Percentiles rank a stretch among this genome's conserved stretches.
Evolutionary conservation across 2,329 filamentous ascomycete genomes (phyloP).

Genomic region (Claviceps purpurea): DNA sequence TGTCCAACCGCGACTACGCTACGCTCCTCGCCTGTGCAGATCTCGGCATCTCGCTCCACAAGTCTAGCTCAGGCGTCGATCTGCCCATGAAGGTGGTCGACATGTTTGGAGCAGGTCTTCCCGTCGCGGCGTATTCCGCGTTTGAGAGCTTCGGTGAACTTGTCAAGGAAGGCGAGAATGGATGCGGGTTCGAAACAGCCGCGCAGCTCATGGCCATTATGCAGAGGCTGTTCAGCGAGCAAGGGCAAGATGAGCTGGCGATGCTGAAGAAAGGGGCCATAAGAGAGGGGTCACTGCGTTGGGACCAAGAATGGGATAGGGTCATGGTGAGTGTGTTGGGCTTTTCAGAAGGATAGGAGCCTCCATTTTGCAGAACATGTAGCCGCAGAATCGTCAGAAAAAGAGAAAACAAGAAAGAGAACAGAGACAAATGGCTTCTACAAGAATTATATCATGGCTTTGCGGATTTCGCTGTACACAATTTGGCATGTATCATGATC

Average conservation of each 20-base stretch:
- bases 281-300: constrained; percentile 61
- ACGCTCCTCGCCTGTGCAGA: constrained; percentile 72
- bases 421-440: background rate
- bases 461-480: background rate
- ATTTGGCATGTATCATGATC: background rate
- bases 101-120: constrained; percentile 92
- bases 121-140: constrained; percentile 71
- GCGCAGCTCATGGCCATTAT: constrained; percentile 52
- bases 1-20: constrained; percentile 75
- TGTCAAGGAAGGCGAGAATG: constrained; percentile 78
- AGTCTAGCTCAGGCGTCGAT: constrained; percentile 86
- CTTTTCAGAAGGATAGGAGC: constrained; percentile 14
- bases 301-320: constrained; percentile 87
- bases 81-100: constrained; percentile 98
- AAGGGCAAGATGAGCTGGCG: constrained; percentile 39
- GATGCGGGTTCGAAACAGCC: constrained; percentile 66
- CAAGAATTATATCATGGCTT: background rate
- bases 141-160: constrained; percentile 87
- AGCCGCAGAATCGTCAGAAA: background rate
- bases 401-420: background rate
- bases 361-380: no score
- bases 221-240: constrained; percentile 45
- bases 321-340: constrained; percentile 64
- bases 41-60: constrained; percentile 83
- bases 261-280: constrained; percentile 55